Evolutionary conservation across 2,329 filamentous ascomycete genomes (phyloP).

Genomic region (Colletotrichum gloeosporioides): DNA sequence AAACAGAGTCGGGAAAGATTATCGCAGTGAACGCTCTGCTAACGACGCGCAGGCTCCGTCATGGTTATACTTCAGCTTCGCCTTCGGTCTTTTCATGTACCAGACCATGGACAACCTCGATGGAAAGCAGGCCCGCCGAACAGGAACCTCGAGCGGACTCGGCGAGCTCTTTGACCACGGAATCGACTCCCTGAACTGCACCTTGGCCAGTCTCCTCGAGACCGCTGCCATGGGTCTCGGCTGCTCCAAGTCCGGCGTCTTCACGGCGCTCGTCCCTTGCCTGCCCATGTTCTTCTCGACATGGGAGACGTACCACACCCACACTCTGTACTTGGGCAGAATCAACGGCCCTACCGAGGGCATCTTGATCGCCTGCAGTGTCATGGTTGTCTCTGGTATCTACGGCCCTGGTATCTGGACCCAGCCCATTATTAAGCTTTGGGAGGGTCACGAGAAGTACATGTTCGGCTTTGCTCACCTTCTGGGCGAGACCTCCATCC

Average conservation of each 20-base stretch:
- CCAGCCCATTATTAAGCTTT: conserved; percentile 70
- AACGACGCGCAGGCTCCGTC: conserved; percentile 67
- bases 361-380: conserved; percentile 81
- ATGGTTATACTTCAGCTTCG: conserved; percentile 97
- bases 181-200: conserved; percentile 98
- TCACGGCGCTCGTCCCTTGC: conserved; percentile 89
- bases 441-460: conserved; percentile 55
- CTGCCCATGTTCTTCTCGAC: conserved; percentile 99
- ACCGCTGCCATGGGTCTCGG: conserved; percentile 93
- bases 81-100: conserved; percentile 96
- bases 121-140: conserved; percentile 94
- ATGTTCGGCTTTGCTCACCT: conserved; percentile 59
- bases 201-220: conserved; percentile 87
- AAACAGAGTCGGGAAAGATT: background rate
- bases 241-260: conserved; percentile 81
- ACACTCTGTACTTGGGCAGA: conserved; percentile 93
- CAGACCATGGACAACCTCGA: conserved; percentile 99
- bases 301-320: conserved; percentile 99
- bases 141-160: conserved; percentile 91
- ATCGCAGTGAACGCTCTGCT: conserved; percentile 2
- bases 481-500: conserved; percentile 76
- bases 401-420: conserved; percentile 91
- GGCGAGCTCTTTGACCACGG: conserved; percentile 99
- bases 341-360: conserved; percentile 98
- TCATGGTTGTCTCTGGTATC: conserved; percentile 88